Conservation (phyloP, 768 basidiomycete species). For the Hericium erinaceus region DNA sequence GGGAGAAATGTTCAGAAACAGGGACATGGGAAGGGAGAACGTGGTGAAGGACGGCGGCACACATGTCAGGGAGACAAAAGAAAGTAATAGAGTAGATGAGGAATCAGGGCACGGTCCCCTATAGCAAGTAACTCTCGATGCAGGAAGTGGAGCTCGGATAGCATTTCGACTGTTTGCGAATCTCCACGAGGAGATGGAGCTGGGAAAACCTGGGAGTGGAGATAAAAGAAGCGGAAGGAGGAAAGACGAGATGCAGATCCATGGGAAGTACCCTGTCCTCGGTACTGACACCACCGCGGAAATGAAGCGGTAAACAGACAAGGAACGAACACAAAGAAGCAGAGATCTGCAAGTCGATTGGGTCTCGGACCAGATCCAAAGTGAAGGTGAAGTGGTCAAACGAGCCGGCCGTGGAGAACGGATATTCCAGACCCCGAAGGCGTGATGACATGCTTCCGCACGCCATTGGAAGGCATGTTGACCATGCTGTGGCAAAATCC, state of each 20-base stretch:
- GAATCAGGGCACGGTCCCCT: not conserved
- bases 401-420: no score
- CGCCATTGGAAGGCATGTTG: not conserved
- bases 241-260: not conserved
- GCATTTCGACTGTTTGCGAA: not conserved
- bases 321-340: not conserved
- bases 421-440: not conserved
- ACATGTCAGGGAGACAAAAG: not conserved
- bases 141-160: not conserved
- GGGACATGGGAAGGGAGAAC: not conserved
- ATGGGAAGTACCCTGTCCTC: not conserved
- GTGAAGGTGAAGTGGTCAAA: not conserved
- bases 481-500: not conserved
- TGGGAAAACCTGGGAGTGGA: no score
- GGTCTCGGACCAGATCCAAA: no score
- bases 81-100: not conserved
- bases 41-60: not conserved
- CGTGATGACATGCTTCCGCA: no score
- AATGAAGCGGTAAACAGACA: not conserved
- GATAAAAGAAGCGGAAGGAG: not conserved
- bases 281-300: not conserved
- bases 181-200: not conserved
- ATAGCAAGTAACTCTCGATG: not conserved
- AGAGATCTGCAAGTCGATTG: constrained; percentile 15
- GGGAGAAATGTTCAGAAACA: not conserved